phyloP scores from a whole-genome alignment of 2,329 filamentous ascomycete species.

The Fusarium globosum region DNA sequence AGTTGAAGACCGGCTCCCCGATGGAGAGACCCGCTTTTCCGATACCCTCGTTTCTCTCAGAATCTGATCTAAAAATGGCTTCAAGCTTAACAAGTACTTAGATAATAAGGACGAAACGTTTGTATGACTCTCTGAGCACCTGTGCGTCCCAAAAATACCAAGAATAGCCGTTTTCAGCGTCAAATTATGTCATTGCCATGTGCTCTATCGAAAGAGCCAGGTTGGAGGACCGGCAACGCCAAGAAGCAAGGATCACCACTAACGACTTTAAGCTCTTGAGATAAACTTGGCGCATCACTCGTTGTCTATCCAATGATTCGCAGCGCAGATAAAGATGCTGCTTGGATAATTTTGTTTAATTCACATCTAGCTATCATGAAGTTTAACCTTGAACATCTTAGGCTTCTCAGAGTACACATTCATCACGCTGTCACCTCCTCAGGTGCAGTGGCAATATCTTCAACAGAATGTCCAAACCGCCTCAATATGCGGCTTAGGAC shows the following conservation, averaged over 20 bases:
- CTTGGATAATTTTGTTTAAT: too few species aligned
- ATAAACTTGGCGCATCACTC: not conserved
- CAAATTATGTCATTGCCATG: not conserved
- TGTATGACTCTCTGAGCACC: rapidly evolving
- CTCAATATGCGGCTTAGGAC: not conserved
- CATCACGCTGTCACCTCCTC: too few species aligned
- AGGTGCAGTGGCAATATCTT: not conserved
- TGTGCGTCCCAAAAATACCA: not conserved
- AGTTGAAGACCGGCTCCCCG: not conserved
- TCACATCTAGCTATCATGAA: too few species aligned
- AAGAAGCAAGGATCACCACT: not conserved
- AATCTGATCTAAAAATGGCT: not conserved
- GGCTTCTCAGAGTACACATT: too few species aligned
- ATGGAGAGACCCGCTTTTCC: not conserved
- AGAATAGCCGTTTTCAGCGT: not conserved
- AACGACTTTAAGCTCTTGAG: conserved; percentile 13
- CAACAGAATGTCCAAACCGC: not conserved
- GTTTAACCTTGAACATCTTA: too few species aligned
- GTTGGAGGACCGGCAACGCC: conserved; percentile 5
- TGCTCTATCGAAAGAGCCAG: not conserved
- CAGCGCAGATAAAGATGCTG: too few species aligned
- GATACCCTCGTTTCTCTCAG: not conserved
- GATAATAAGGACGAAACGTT: rapidly evolving
- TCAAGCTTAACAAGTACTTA: not conserved
- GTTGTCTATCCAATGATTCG: not conserved